phyloP scores from a whole-genome alignment of 169 alveolate species.

The Perkinsus olseni region DNA sequence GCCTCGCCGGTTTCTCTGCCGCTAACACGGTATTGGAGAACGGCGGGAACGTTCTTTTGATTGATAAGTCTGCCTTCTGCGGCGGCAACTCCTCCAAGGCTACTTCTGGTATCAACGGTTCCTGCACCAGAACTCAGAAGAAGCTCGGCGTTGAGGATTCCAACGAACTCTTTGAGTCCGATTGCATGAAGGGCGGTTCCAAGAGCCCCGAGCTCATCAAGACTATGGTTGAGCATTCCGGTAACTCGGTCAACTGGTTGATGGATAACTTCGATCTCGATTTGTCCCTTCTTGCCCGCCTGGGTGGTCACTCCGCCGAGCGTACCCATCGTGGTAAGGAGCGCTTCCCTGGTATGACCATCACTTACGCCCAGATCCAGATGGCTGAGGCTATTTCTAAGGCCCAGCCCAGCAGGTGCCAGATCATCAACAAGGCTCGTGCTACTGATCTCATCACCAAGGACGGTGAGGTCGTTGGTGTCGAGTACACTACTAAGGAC shows the following conservation, averaged over 20 bases:
- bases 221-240: slow-evolving; percentile 18
- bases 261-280: slow-evolving; percentile 28
- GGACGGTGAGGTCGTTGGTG: slow-evolving; percentile 17
- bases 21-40: slow-evolving; percentile 33
- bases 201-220: slow-evolving; percentile 36
- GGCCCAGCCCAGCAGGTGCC: slow-evolving; percentile 5
- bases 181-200: slow-evolving; percentile 41
- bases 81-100: slow-evolving; percentile 45
- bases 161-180: slow-evolving; percentile 31
- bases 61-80: slow-evolving; percentile 30
- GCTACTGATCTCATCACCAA: slow-evolving; percentile 17
- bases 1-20: slow-evolving; percentile 38
- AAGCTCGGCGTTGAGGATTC: slow-evolving; percentile 38
- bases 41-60: slow-evolving; percentile 37
- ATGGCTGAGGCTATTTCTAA: slow-evolving; percentile 23
- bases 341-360: slow-evolving; percentile 25
- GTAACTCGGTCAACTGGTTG: slow-evolving; percentile 25
- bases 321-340: slow-evolving; percentile 42
- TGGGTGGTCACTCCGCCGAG: slow-evolving; percentile 44
- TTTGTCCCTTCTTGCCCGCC: slow-evolving; percentile 30
- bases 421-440: slow-evolving; percentile 35
- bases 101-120: slow-evolving; percentile 41
- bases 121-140: slow-evolving; percentile 34
- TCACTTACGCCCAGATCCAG: slow-evolving; percentile 33
- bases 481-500: neutral